Conservation (phyloP, 2,329 filamentous ascomycete genomes). For the Huntiella decipiens region DNA sequence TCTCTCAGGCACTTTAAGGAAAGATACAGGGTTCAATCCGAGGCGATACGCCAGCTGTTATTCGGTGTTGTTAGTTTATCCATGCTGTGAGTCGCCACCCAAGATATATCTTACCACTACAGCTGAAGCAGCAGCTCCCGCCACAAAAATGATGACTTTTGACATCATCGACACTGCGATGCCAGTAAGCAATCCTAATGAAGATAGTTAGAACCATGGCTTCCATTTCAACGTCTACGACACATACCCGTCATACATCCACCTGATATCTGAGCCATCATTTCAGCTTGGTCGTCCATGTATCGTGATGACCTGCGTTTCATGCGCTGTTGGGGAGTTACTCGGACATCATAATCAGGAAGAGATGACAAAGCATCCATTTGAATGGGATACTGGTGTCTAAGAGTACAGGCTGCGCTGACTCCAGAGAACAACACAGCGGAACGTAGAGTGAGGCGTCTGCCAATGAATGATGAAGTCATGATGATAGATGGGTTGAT, state of each 20-base stretch:
- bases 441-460: slow-evolving; percentile 1
- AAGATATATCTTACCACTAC: slow-evolving; percentile 33
- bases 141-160: slow-evolving; percentile 45
- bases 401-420: background rate
- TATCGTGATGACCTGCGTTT: background rate
- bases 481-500: too few relatives aligned
- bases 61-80: slow-evolving; percentile 3
- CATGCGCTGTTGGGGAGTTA: background rate
- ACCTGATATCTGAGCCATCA: slow-evolving; percentile 27
- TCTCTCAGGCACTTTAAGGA: slow-evolving; percentile 15
- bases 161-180: slow-evolving; percentile 52
- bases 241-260: slow-evolving; percentile 32
- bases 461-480: background rate
- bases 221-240: background rate
- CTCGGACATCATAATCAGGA: background rate
- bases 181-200: slow-evolving; percentile 40
- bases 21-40: slow-evolving; percentile 23
- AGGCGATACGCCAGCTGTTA: slow-evolving; percentile 24
- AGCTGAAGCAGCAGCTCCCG: slow-evolving; percentile 44
- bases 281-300: slow-evolving; percentile 2
- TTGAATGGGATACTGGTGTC: background rate
- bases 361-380: slow-evolving; percentile 3
- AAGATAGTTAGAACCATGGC: background rate
- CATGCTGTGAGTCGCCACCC: background rate
- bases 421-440: background rate